Conservation (phyloP, 495 filamentous ascomycete species). For the Letharia columbiana region DNA sequence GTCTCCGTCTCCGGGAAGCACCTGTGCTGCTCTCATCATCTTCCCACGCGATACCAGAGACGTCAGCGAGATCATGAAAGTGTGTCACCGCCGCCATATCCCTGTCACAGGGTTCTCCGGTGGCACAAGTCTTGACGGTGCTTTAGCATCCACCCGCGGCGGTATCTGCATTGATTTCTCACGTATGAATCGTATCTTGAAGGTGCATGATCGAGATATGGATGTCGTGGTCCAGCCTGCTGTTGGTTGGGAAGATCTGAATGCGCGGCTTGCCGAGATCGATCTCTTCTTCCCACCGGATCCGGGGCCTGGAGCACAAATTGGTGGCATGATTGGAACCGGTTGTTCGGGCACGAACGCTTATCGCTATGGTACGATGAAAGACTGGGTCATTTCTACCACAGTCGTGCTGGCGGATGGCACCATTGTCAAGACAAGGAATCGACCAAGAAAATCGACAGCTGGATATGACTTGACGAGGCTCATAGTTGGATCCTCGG, state of each 20-base stretch:
- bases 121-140: conserved; percentile 56
- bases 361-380: conserved; percentile 62
- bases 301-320: conserved; percentile 58
- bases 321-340: conserved; percentile 60
- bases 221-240: conserved; percentile 62
- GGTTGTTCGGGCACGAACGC: conserved; percentile 59
- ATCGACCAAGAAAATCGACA: conserved; percentile 56
- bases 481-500: conserved; percentile 56
- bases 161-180: conserved; percentile 58
- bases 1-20: conserved; percentile 9
- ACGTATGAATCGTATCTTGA: conserved; percentile 53
- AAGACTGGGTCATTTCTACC: conserved; percentile 56
- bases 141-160: conserved; percentile 52
- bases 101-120: conserved; percentile 57
- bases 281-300: conserved; percentile 61
- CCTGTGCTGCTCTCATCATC: conserved; percentile 31
- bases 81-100: conserved; percentile 53
- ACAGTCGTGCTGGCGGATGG: conserved; percentile 60
- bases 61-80: conserved; percentile 52
- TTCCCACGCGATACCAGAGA: conserved; percentile 47
- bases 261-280: conserved; percentile 46
- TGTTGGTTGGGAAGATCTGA: conserved; percentile 55
- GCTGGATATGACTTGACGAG: conserved; percentile 59
- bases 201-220: conserved; percentile 48
- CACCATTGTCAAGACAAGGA: conserved; percentile 55